Evolutionary conservation across 495 filamentous ascomycete genomes (phyloP), one percentile per base, ranked within the genome.

Genomic region (Talaromyces nanjingensis): DNA sequence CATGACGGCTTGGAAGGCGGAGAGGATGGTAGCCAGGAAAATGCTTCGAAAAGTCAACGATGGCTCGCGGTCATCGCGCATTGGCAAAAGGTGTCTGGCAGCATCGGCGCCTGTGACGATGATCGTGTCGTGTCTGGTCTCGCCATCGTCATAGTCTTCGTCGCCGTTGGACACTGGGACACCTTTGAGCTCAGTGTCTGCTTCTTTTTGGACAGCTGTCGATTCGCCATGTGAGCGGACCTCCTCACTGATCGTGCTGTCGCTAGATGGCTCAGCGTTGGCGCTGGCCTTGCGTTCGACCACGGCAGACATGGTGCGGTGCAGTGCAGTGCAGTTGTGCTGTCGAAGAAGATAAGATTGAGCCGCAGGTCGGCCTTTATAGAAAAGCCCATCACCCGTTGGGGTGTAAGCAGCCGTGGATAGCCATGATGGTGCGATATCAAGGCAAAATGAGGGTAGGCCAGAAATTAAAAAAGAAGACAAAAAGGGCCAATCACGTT

Each of bases 1-100:
- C 75, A 83, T 83, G 18, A 79, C 74, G 20, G 79, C 76, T 59
- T 79, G 76, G 67, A 83, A 80, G 25, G 69, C 76, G 0, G 80
- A 69, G 29, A 83, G 73, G 24, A 63, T 61, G 14, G 77, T 74
- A 29, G 77, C 78, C 39, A 83, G 64, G 52, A 82, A 61, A 6
- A 83, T 62, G 31, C 73, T 74, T 1, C 80, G 75, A 64, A 83
- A 81, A 24, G 75, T 83, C 58, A 82, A 65, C 11, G 78, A 69
- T 5, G 67, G 71, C 18, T 82, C 75, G 42, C 65, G 64, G 63
- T 83, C 80, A 65, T 83, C 79, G 33, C 80, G 71, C 49, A 76
- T n/a, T 1, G 80, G 72, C 14, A 82, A 67, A 47, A 83, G 67
- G 53, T 75, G 71, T 31, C 25, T 12, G 6, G 69, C 69, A 16